These are phyloP conservation scores for Nicotiana rustica DNA, from an alignment of 305 asterid species.

Conservation along the genomic window DNA sequence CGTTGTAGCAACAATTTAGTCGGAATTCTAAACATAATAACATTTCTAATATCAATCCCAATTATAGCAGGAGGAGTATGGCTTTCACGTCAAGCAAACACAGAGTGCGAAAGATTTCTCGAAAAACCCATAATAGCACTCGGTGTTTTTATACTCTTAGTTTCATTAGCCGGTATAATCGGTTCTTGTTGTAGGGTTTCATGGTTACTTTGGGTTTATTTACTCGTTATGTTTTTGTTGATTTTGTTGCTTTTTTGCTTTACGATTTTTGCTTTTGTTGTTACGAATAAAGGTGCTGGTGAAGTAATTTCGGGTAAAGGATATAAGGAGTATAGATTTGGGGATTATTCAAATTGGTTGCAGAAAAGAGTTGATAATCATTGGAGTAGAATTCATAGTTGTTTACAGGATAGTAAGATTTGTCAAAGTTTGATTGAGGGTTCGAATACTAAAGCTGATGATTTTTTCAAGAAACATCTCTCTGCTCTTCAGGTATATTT, in stretches of 20 bases:
- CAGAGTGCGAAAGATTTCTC: slow-evolving; percentile 81
- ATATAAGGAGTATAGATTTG: slow-evolving; percentile 84
- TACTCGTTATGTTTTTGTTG: slow-evolving; percentile 81
- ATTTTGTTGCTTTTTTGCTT: slow-evolving; percentile 71
- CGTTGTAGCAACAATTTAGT: slow-evolving; percentile 74
- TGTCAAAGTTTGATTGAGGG: slow-evolving; percentile 63
- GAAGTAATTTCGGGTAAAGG: slow-evolving; percentile 62
- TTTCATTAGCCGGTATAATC: slow-evolving; percentile 82
- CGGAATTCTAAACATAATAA: slow-evolving; percentile 67
- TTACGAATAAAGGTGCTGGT: slow-evolving; percentile 92
- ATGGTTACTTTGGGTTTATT: slow-evolving; percentile 87
- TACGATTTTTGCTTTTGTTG: slow-evolving; percentile 93
- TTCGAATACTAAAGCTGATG: slow-evolving; percentile 47
- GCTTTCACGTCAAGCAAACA: slow-evolving; percentile 70
- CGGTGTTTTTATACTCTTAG: slow-evolving; percentile 75
- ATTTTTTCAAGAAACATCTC: slow-evolving; percentile 59
- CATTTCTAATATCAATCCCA: slow-evolving; percentile 70
- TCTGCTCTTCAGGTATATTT: slow-evolving; percentile 78
- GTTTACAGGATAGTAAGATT: slow-evolving; percentile 73
- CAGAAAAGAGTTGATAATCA: slow-evolving; percentile 75
- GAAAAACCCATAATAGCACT: slow-evolving; percentile 74
- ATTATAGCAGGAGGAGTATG: slow-evolving; percentile 79
- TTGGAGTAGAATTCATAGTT: slow-evolving; percentile 74
- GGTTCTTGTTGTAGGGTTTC: slow-evolving; percentile 88
- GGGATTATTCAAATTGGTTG: slow-evolving; percentile 87